Evolutionary conservation across 495 filamentous ascomycete genomes (phyloP).

Genomic region (Pyrenula aspistea): DNA sequence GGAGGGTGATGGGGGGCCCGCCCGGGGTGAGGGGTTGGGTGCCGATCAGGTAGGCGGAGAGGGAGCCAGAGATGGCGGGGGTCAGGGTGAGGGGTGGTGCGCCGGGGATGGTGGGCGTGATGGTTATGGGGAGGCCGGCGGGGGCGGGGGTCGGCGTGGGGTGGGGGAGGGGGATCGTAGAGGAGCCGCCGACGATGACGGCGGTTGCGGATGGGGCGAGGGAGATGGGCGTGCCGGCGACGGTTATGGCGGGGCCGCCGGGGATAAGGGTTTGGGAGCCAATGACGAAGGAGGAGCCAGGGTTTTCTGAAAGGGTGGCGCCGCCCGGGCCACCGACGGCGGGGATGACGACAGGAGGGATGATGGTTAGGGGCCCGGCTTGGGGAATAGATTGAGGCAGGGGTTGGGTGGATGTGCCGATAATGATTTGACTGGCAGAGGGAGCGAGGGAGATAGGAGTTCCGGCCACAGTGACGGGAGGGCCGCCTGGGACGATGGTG

Average conservation of each 20-base stretch:
- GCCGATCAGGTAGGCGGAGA: constrained; percentile 1
- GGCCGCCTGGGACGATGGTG: constrained; percentile 2
- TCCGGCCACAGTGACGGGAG: constrained; percentile 3
- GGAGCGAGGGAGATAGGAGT: constrained; percentile 7
- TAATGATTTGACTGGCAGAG: constrained; percentile 1
- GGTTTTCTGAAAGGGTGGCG: constrained; percentile 4
- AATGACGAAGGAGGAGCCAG: constrained; percentile 3
- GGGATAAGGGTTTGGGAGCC: constrained; percentile 8
- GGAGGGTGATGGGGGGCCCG: constrained; percentile 2
- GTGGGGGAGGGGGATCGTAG: neutral
- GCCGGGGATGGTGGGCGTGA: neutral
- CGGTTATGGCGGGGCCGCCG: constrained; percentile 7
- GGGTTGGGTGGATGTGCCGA: constrained; percentile 3
- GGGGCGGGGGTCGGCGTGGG: neutral
- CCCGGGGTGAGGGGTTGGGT: constrained; percentile 1
- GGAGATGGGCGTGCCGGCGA: constrained; percentile 10
- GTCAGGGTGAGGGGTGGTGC: neutral
- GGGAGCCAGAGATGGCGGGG: neutral
- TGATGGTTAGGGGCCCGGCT: constrained; percentile 1
- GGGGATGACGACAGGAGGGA: neutral
- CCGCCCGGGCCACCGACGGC: neutral
- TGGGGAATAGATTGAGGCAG: neutral
- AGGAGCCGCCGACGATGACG: neutral
- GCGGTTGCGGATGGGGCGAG: constrained; percentile 2
- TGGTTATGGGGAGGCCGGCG: neutral